Percentiles rank a stretch among this genome's conserved stretches.
These are phyloP conservation scores for Pythium diclinum DNA, from an alignment of 352 stramenopile genomes.

Conservation along the genomic window DNA sequence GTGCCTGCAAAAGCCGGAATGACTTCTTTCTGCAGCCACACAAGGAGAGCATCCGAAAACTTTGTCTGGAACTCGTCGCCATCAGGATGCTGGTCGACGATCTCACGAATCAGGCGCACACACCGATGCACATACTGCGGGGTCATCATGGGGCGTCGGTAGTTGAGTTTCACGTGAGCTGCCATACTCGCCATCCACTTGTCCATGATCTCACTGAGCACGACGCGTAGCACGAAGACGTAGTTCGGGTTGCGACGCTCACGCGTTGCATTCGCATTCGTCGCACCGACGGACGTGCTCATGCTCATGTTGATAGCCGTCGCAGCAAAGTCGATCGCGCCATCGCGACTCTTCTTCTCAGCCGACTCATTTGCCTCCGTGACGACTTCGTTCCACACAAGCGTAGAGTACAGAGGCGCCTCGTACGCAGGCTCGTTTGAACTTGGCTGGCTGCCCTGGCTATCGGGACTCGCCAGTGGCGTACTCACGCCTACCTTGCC, in stretches of 20 bases:
- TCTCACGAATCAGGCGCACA: conserved; percentile 77
- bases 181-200: conserved; percentile 86
- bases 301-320: conserved; percentile 83
- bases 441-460: conserved; percentile 41
- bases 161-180: conserved; percentile 61
- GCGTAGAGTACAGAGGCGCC: conserved; percentile 44
- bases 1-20: conserved; percentile 74
- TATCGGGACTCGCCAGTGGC: conserved; percentile 65
- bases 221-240: conserved; percentile 80
- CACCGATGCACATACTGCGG: conserved; percentile 84
- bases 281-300: conserved; percentile 60
- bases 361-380: conserved; percentile 47
- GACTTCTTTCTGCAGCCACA: conserved; percentile 87
- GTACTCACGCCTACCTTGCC: conserved; percentile 33
- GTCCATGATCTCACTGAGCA: conserved; percentile 85
- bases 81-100: conserved; percentile 81
- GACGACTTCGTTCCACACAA: conserved; percentile 74
- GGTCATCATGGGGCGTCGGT: conserved; percentile 72
- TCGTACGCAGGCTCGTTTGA: conserved; percentile 44
- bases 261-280: conserved; percentile 71
- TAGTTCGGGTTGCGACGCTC: conserved; percentile 80
- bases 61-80: conserved; percentile 84
- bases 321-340: conserved; percentile 67
- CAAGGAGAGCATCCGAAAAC: conserved; percentile 77
- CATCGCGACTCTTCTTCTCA: conserved; percentile 61